Base-by-base conservation (phyloP, 2,329 filamentous ascomycete species). In the Xylariaceae sp. region DNA sequence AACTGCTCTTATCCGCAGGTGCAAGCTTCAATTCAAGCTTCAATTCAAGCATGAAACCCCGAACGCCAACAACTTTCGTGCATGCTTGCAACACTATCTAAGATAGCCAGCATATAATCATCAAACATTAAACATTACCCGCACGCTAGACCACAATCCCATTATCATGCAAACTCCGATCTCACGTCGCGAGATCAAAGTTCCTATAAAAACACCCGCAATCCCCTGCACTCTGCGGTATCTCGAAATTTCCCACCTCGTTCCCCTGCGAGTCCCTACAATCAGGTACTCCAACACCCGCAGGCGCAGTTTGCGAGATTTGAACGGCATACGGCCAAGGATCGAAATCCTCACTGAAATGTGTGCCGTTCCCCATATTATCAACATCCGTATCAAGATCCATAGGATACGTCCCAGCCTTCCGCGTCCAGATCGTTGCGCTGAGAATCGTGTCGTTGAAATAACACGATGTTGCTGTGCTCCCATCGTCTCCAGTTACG, bases 281-380 rank as follows among this genome's bases (percentile, higher is more conserved):
- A 17, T 75, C 73, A 1, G 84, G 84, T 3, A 78, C 72, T 6
- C 74, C 73, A 2, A 69, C 36, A 2, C 76, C 79, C 10, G 76
- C 74, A 1, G 61, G 66, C 56, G 80, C 77, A 28, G 71, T 65
- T 66, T 86, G 78, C 48, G 73, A 70, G 38, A 87, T 69, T 45
- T 81, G 76, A 1, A 84, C 76, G 16, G 81, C 77, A 51, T 76
- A 84, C 0, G 82, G 81, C 83, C 83, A 87, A 1, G 68, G 59
- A 13, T 67, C 58, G 59, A 73, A 77, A 19, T 60, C 62, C 13
- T 51, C 47, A 38, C 48, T 58, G 40, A 48, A 44, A 28, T 47
- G 31, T 16, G 45, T 47, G 17, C 33, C 33, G 33, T 47, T 50
- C 50, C 9, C 50, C 43, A 17, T 39, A 34, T 18, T 18, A 14